These are phyloP conservation scores for Yamadazyma nakazawae DNA, from an alignment of 805 yeast genomes.

Conservation along the genomic window DNA sequence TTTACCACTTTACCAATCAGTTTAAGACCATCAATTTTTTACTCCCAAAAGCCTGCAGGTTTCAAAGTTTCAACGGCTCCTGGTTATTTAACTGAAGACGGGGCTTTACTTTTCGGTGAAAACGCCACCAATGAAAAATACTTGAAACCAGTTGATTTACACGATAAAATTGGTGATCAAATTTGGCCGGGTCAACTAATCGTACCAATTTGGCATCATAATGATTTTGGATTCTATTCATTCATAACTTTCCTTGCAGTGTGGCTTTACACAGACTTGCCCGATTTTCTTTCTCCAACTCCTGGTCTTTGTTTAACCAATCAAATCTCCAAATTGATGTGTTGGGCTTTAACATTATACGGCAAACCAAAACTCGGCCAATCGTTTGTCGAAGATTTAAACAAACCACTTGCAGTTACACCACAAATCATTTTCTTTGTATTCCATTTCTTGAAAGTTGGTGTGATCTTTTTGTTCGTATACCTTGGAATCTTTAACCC, in stretches of 20 bases:
- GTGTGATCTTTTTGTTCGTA: slow-evolving; percentile 53
- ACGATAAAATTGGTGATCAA: slow-evolving; percentile 53
- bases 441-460: slow-evolving; percentile 65
- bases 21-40: slow-evolving; percentile 77
- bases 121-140: slow-evolving; percentile 48
- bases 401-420: slow-evolving; percentile 32
- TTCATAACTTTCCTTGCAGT: slow-evolving; percentile 40
- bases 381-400: slow-evolving; percentile 48
- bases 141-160: slow-evolving; percentile 40
- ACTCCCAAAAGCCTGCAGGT: slow-evolving; percentile 58
- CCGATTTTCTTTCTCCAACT: slow-evolving; percentile 84
- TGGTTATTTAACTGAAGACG: slow-evolving; percentile 81
- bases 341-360: slow-evolving; percentile 25
- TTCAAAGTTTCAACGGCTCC: slow-evolving; percentile 63
- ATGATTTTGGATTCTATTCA: slow-evolving; percentile 41
- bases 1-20: slow-evolving; percentile 68
- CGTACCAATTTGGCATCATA: slow-evolving; percentile 64
- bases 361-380: slow-evolving; percentile 44
- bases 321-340: slow-evolving; percentile 35
- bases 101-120: slow-evolving; percentile 67
- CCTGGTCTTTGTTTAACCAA: slow-evolving; percentile 84
- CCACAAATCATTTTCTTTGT: slow-evolving; percentile 68
- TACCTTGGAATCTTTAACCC: slow-evolving; percentile 82
- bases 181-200: slow-evolving; percentile 91
- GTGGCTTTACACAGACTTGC: slow-evolving; percentile 94